Evolutionary conservation across 805 yeast genomes (phyloP), one percentile per base, ranked within the genome.

Genomic region (Pichia scutulata): DNA sequence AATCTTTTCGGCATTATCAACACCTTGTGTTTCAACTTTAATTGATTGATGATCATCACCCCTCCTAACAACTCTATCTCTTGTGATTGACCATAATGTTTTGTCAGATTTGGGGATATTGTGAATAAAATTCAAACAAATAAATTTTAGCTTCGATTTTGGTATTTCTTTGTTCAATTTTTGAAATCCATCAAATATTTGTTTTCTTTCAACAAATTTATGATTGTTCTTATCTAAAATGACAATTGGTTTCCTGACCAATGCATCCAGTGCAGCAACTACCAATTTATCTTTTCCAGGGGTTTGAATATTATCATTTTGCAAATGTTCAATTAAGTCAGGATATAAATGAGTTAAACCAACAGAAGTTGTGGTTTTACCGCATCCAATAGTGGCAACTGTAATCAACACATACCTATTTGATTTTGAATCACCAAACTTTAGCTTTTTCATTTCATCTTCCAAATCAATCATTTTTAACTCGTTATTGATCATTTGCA

Each of bases 21-120:
- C 70, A 10, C 82, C 80, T 49, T 76, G 73, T 3, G 66, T 60
- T 0, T 60, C 63, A 5, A 71, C 73, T 55, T 84, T 81, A 39
- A 93, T 86, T 2, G 90, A 80, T 63, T 86, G 96, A 63, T 93
- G 99, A 55, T 86, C 84, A 60, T 89, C 89, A 2, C 97, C 97
- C 57, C 99, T 75, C 2, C 62, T 60, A 7, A 72, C 45, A 0
- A 92, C 84, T 49, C 97, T 73, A 0, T 70, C 63, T 9, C 69
- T 65, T 0, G 97, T 86, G 0, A 81, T 52, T 2, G 70, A 57
- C 76, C 80, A 76, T 1, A 82, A 57, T 6, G 65, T 57, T 5
- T 66, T 55, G 41, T 61, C 59, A 6, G 26, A 30, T 30, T 53
- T 57, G 5, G 54, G 50, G 7, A 44, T 45, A 8, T 54, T 40